These are phyloP conservation scores for Stephania yunnanensis DNA, from an alignment of 164 flowering plant genomes.

Conservation along the genomic window DNA sequence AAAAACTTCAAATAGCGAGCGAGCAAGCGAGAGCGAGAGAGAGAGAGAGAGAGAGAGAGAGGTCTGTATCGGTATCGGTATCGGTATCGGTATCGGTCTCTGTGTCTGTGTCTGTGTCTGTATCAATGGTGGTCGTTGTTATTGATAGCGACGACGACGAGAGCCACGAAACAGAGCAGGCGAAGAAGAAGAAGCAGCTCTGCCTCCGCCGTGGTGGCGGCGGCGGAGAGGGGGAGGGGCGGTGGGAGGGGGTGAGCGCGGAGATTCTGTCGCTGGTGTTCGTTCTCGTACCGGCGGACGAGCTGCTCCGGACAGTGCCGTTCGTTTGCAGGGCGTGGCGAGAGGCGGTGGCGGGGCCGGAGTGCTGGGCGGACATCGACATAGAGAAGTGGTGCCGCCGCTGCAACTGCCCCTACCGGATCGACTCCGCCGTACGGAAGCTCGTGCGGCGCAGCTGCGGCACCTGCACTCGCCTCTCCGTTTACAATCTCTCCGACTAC, in stretches of 20 bases:
- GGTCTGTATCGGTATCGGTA: no score
- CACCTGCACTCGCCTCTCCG: constrained; percentile 14
- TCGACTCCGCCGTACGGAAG: constrained; percentile 19
- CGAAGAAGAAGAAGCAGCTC: neutral
- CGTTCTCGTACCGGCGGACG: constrained; percentile 14
- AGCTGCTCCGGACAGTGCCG: constrained; percentile 15
- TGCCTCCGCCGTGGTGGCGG: no score
- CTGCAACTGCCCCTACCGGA: neutral
- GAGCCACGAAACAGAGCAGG: neutral
- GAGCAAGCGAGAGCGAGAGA: no score
- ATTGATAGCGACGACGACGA: neutral
- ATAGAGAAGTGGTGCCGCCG: constrained; percentile 29
- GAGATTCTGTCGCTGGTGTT: constrained; percentile 26
- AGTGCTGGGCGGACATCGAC: constrained; percentile 31
- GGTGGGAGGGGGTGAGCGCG: constrained; percentile 23
- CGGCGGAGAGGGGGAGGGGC: neutral
- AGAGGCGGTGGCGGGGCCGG: constrained; percentile 22
- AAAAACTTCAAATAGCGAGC: no score
- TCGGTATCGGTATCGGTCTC: no score
- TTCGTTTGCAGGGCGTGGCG: constrained; percentile 29
- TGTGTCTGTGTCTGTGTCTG: no score
- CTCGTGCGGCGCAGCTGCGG: constrained; percentile 25
- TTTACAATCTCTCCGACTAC: constrained; percentile 17
- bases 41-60: no score
- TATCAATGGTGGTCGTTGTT: no score